Base-by-base conservation (phyloP, 1,139 yeast species). In the Magnusiomyces tetraspermus region DNA sequence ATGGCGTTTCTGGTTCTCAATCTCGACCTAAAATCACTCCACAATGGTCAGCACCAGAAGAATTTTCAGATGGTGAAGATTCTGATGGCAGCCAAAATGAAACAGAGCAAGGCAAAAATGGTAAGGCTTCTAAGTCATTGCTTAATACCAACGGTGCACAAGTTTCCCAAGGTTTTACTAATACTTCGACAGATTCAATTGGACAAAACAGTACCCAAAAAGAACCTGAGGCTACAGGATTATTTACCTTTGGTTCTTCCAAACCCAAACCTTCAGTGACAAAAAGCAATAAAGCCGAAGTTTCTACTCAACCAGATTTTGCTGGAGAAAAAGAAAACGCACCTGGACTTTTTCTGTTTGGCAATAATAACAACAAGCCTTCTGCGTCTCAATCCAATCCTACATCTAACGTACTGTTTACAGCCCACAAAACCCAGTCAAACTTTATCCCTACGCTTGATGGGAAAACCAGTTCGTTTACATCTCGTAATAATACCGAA, bases 61-160 rank as follows among this genome's bases (percentile, higher is more conserved):
- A 11, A 11, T 28, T 8, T 28, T 11, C 11, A 8, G 33, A 28
- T 8, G 33, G 11, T 28, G 33, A 28, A 28, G 33, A 52, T 19
- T 38, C 47, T 19, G 41, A 51, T 38, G 50, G 48, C 43, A 52
- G 50, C 2, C 51, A 52, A 19, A 41, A 55, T 11, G 54, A 48
- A 21, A 28, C 55, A 4, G 47, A 53, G 4, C n/a, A 31, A 26
- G 52, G 31, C n/a, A 22, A 46, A 5, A 42, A 42, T 3, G 41
- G 38, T 3, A 26, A 42, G 11, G 43, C 28, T 23, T 17, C 46
- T 2, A 38, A n/a, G 3, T 6, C 33, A 11, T 11, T 28, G 33
- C 11, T 6, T 11, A 11, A 6, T 11, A 28, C 6, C 33, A 11
- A 28, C 11, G 11, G 11, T 28, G 6, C 33, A 11, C 11, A 8